Base-by-base conservation (phyloP, 495 filamentous ascomycete species). In the Annulohypoxylon nitens region DNA sequence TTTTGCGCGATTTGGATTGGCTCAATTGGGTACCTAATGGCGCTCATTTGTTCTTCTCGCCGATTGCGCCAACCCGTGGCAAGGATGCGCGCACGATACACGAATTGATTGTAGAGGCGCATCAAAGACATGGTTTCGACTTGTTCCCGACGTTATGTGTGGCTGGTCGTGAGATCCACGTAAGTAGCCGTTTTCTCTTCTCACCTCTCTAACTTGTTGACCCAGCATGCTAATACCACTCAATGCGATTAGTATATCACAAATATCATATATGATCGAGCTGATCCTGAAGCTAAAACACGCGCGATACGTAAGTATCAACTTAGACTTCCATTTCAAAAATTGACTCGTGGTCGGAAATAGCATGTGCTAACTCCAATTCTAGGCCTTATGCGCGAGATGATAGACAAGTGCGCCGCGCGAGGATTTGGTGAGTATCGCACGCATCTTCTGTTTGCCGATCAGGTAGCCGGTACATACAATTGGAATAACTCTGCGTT, bases 1-100 rank as follows among this genome's bases (percentile, higher is more conserved):
- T 82, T 0, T 76, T 85, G 57, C 79, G 82, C 14, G 88, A 89
- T 67, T 77, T 89, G 7, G 73, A 82, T 18, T 88, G 88, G 88
- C 77, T 88, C 1, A 85, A 88, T 70, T 88, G 86, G 86, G 67
- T 82, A 3, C 86, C 86, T n/a, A 89, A 88, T 70, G 87, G 86
- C 11, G 81, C 80, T 0, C 87, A 89, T 73, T 67, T 89, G 1
- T 86, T 84, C 74, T 90, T 89, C 77, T 83, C 81, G n/a, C 88
- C 88, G 18, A 87, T 90, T 57, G 77, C 81, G 8, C 82, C 83
- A n/a, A 84, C 86, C 34, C 73, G 82, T n/a, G 86, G 84, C 8
- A 76, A 78, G 1, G 87, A 88, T 61, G 88, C 86, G 4, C 79
- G 78, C 9, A 71, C 76, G 6, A 80, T 86, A 16, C 84, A 86